phyloP scores from a whole-genome alignment of 257 asterid species.

The Jacaranda copaia region DNA sequence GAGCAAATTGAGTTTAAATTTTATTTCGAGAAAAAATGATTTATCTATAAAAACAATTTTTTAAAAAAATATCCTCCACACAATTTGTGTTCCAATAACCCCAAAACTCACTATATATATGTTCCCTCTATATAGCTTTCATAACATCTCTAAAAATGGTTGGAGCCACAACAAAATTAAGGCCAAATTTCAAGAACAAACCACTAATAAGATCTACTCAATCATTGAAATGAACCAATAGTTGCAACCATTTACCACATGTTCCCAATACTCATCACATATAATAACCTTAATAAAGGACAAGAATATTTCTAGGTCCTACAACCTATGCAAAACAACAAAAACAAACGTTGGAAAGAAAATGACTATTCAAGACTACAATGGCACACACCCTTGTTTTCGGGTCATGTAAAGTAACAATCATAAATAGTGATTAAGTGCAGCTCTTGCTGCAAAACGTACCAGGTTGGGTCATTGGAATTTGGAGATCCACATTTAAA shows the following conservation, averaged over 20 bases:
- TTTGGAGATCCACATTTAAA: neutral
- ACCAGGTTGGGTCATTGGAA: constrained; percentile 23
- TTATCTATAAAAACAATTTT: no score
- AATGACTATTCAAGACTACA: constrained; percentile 33
- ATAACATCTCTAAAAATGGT: neutral
- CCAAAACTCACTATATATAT: no score
- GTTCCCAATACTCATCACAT: neutral
- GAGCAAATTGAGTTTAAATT: no score
- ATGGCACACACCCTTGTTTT: constrained; percentile 1
- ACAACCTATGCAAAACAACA: constrained; percentile 30
- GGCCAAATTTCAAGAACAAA: neutral
- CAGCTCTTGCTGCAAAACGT: constrained; percentile 26
- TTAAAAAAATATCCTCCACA: no score
- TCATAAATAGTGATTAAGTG: constrained; percentile 36
- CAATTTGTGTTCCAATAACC: no score
- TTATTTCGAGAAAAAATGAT: no score
- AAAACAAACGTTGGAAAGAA: constrained; percentile 36
- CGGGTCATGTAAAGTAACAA: constrained; percentile 28
- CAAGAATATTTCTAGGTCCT: constrained; percentile 1
- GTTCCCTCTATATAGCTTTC: no score
- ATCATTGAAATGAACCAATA: neutral
- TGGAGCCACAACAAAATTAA: neutral
- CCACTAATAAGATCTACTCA: neutral
- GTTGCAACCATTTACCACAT: neutral
- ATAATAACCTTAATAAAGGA: neutral